phyloP scores from a whole-genome alignment of 805 yeast genomes.

The Lachancea dasiensis region DNA sequence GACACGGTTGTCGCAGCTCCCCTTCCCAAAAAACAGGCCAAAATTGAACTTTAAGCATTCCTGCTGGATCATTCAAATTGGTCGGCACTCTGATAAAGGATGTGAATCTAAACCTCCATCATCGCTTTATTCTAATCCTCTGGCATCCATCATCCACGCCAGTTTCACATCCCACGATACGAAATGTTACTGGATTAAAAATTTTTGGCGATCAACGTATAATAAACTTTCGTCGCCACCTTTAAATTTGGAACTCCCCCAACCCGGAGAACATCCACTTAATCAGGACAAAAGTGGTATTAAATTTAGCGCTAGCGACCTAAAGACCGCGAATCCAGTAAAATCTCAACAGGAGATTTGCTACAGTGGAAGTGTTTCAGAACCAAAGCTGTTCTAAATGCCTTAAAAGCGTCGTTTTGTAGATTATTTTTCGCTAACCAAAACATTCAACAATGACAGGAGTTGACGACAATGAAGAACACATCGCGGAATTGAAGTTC shows the following conservation, averaged over 20 bases:
- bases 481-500: conserved; percentile 39
- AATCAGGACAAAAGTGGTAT: conserved; percentile 7
- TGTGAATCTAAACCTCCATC: no score
- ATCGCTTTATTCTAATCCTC: no score
- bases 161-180: no score
- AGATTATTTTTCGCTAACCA: conserved; percentile 3
- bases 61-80: no score
- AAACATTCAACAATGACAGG: conserved; percentile 4
- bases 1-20: no score
- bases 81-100: no score
- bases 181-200: neutral
- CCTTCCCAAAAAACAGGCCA: no score
- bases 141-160: no score
- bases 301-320: conserved; percentile 1
- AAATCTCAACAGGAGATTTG: neutral
- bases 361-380: neutral
- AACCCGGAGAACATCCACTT: neutral
- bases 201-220: no score
- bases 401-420: conserved; percentile 3
- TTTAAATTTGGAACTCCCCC: conserved; percentile 3
- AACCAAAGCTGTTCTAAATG: conserved; percentile 4
- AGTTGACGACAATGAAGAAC: conserved; percentile 19
- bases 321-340: neutral
- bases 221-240: no score
- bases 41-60: no score